phyloP scores from a whole-genome alignment of 2,329 filamentous ascomycete species.

The Hirsutella rhossiliensis region DNA sequence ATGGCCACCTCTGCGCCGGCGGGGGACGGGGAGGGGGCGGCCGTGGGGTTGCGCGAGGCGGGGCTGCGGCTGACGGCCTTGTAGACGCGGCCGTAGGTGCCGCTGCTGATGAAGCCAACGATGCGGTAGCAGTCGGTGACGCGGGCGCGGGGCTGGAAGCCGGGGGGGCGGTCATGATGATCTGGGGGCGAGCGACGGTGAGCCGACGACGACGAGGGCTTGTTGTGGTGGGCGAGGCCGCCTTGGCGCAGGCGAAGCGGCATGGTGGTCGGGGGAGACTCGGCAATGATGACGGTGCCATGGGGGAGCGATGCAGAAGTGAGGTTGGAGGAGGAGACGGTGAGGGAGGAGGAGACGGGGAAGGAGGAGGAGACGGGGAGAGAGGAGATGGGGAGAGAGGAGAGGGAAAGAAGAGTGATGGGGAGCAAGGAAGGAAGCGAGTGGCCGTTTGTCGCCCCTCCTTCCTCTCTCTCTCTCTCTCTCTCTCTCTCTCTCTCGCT shows the following conservation, averaged over 20 bases:
- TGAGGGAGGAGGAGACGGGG: too few species aligned
- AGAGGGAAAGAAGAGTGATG: too few species aligned
- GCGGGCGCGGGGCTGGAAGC: slow-evolving; percentile 67
- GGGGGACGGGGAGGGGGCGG: slow-evolving; percentile 1
- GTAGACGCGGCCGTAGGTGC: slow-evolving; percentile 96
- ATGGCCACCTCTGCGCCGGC: slow-evolving; percentile 76
- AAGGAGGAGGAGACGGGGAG: too few species aligned
- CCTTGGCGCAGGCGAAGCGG: neutral
- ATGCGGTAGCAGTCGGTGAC: slow-evolving; percentile 92
- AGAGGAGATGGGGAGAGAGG: too few species aligned
- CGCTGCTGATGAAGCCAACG: slow-evolving; percentile 94
- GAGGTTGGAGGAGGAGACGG: too few species aligned
- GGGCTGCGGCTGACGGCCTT: slow-evolving; percentile 62
- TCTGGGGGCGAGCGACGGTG: slow-evolving; percentile 10
- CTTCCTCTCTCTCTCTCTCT: too few species aligned
- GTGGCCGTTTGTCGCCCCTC: too few species aligned
- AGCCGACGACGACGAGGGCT: slow-evolving; percentile 10
- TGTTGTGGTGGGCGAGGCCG: too few species aligned
- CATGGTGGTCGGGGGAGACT: neutral
- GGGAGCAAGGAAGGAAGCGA: too few species aligned
- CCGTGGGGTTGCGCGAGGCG: neutral
- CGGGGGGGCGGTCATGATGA: slow-evolving; percentile 36
- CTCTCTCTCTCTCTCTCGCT: too few species aligned
- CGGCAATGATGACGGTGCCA: too few species aligned
- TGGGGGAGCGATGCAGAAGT: too few species aligned